Evolutionary conservation across 768 basidiomycete species (phyloP), one percentile per base, ranked within the genome.

Genomic region (Chalciporus chontae): DNA sequence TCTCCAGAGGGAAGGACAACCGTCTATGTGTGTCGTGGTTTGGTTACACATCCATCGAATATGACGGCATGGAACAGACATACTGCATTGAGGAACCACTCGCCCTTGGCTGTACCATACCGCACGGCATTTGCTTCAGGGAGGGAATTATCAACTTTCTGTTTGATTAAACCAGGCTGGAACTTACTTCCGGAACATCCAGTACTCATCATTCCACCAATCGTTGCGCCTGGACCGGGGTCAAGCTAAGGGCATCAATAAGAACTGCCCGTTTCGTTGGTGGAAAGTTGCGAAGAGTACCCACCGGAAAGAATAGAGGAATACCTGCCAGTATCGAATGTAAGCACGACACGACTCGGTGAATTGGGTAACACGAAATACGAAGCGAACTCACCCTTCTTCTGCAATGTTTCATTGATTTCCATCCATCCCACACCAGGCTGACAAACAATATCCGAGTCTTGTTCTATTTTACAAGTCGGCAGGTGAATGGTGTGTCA

Each of bases 61-160:
- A 40, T 47, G 17, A 47, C 19, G 26, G 15, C 23, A 18, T 19
- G 36, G 27, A 41, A 43, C 0, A 5, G 29, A 70, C 79, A 43
- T 60, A 90, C 90, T 19, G 79, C 79, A 57, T 93, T 94, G 37
- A 94, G 71, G 60, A 94, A 90, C 92, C 91, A 94, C 69, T 94
- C 91, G 0, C 75, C 88, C 62, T 86, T 90, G 0, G 90, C 91
- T 7, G 91, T 94, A 9, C 90, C 93, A 61, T 93, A 94, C 19
- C 90, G 72, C 1, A 90, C 89, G 2, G 88, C 87, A 56, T 89
- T 90, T 0, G 87, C 87, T 63, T 56, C n/a, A 8, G 42, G 18
- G 48, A 45, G 10, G 7, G 1, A 14, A 32, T 45, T 1, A 23
- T 49, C 27, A 45, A 40, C n/a, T 4, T 80, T 27, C 34, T 8